Percentiles rank a stretch among this genome's conserved stretches.
Evolutionary conservation across 352 stramenopile species (phyloP).

Genomic region (Phytophthora citricola): DNA sequence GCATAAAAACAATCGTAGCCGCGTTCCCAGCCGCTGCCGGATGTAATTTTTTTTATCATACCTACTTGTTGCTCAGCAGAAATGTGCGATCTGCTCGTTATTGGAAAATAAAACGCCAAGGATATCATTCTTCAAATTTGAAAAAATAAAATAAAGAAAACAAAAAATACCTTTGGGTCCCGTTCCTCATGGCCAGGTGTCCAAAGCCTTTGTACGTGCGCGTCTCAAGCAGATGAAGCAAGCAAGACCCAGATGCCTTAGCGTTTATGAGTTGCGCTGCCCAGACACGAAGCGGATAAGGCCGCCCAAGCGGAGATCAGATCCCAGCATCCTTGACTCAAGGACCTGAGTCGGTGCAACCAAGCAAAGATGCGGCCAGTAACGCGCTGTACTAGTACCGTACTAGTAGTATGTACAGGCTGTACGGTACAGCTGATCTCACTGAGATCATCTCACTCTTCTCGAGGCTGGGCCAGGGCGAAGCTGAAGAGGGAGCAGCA

Average conservation of each 20-base stretch:
- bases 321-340: conserved; percentile 13
- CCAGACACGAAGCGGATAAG: conserved; percentile 13
- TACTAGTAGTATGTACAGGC: too few species aligned
- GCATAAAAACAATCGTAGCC: conserved; percentile 11
- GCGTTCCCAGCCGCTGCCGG: conserved; percentile 13
- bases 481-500: conserved; percentile 6
- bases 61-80: neutral
- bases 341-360: conserved; percentile 17
- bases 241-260: neutral
- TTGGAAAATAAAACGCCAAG: neutral
- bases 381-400: conserved; percentile 1
- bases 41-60: neutral
- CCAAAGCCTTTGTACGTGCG: neutral
- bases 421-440: neutral
- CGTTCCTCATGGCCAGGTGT: conserved; percentile 3
- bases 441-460: too few species aligned
- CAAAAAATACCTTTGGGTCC: neutral
- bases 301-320: conserved; percentile 20
- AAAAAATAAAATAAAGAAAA: too few species aligned
- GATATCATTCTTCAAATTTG: neutral
- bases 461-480: too few species aligned
- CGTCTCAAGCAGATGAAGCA: conserved; percentile 24
- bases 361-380: conserved; percentile 1
- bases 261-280: conserved; percentile 1
- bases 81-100: conserved; percentile 1